phyloP scores from a whole-genome alignment of 768 basidiomycete genomes.

The Hydnomerulius pinastri region DNA sequence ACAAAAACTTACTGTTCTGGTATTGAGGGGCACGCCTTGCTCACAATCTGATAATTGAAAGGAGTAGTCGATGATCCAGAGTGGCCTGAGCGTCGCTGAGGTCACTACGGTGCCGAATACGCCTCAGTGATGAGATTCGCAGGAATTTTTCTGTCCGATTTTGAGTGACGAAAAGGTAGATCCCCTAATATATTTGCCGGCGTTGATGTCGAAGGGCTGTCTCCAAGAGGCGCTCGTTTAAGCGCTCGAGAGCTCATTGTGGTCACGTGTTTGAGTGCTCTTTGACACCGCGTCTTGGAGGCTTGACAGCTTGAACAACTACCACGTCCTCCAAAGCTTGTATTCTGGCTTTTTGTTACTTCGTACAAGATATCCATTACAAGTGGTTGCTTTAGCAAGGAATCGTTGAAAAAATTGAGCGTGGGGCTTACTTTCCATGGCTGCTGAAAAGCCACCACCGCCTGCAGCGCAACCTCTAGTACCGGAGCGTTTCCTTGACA shows the following conservation, averaged over 20 bases:
- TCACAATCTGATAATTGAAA: neutral
- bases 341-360: neutral
- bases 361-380: too few species aligned
- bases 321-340: neutral
- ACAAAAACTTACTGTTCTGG: neutral
- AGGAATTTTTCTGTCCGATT: too few species aligned
- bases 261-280: conserved; percentile 1
- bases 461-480: conserved; percentile 51
- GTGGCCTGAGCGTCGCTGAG: too few species aligned
- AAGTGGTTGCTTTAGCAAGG: neutral
- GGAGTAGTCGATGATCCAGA: neutral
- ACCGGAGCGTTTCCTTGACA: conserved; percentile 70
- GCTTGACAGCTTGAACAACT: neutral
- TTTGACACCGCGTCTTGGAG: neutral
- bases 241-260: neutral
- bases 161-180: too few species aligned
- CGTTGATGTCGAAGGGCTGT: too few species aligned
- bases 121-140: neutral
- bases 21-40: neutral
- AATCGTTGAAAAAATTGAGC: neutral
- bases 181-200: too few species aligned
- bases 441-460: conserved; percentile 9
- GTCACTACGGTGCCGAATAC: too few species aligned
- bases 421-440: conserved; percentile 3
- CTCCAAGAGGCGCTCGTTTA: too few species aligned